A percentile compares a stretch with the other conserved stretches of the same genome.
These are phyloP conservation scores for Apostasia shenzhenica DNA, from an alignment of 106 monocot species.

Conservation along the genomic window DNA sequence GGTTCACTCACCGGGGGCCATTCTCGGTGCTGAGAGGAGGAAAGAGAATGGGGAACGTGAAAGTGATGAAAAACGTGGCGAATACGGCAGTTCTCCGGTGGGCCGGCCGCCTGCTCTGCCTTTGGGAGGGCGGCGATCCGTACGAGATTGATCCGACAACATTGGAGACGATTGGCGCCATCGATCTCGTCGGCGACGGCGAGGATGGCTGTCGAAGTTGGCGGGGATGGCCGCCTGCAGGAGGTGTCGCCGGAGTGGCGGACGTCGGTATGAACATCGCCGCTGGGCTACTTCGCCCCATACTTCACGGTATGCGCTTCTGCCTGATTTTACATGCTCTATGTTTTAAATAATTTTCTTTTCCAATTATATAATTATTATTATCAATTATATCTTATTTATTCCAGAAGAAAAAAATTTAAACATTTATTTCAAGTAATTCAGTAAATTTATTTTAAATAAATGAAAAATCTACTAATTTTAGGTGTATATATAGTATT, in stretches of 20 bases:
- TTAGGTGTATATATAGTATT: too few species aligned
- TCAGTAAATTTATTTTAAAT: too few species aligned
- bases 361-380: too few species aligned
- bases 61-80: conserved; percentile 98
- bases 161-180: conserved; percentile 45
- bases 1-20: conserved; percentile 80
- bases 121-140: conserved; percentile 90
- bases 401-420: too few species aligned
- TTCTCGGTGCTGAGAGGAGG: conserved; percentile 77
- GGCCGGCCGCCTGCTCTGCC: conserved; percentile 58
- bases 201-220: neutral
- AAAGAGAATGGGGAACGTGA: conserved; percentile 60
- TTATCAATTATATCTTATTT: too few species aligned
- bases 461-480: too few species aligned
- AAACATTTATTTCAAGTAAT: too few species aligned
- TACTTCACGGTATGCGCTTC: conserved; percentile 32
- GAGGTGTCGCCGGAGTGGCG: neutral
- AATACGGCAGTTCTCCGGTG: conserved; percentile 71
- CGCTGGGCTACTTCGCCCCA: conserved; percentile 42
- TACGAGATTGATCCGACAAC: conserved; percentile 57
- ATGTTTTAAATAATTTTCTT: neutral
- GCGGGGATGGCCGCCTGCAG: neutral
- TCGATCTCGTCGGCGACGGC: conserved; percentile 25
- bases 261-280: conserved; percentile 52
- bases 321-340: neutral